Evolutionary conservation across 768 basidiomycete species (phyloP).

Genomic region (Thelephora ganbajun): DNA sequence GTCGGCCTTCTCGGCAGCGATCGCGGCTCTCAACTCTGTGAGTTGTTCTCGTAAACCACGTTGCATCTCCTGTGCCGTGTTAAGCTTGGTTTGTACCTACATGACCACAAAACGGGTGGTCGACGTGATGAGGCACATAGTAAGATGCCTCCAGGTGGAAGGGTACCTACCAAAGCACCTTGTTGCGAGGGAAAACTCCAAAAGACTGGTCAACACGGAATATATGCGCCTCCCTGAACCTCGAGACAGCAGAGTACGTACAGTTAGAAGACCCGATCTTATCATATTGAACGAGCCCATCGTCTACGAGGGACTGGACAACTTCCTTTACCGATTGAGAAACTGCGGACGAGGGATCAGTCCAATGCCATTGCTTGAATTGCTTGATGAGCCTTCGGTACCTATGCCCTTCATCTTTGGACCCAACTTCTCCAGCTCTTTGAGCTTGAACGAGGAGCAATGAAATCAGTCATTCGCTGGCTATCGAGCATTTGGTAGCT

Average conservation of each 20-base stretch:
- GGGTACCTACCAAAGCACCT: slow-evolving; percentile 47
- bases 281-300: slow-evolving; percentile 73
- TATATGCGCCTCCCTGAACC: slow-evolving; percentile 15
- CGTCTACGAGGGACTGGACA: slow-evolving; percentile 74
- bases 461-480: not conserved
- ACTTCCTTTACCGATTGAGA: slow-evolving; percentile 90
- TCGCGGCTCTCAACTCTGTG: slow-evolving; percentile 28
- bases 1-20: slow-evolving; percentile 36
- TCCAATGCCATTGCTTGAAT: not conserved
- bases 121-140: too few relatives aligned
- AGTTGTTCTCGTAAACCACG: slow-evolving; percentile 30
- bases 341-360: slow-evolving; percentile 28
- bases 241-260: slow-evolving; percentile 22
- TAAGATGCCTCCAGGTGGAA: too few relatives aligned
- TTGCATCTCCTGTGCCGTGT: slow-evolving; percentile 32
- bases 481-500: not conserved
- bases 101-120: not conserved
- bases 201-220: slow-evolving; percentile 44
- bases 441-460: slow-evolving; percentile 37
- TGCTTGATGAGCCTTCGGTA: slow-evolving; percentile 16
- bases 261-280: slow-evolving; percentile 95
- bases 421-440: slow-evolving; percentile 83
- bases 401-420: slow-evolving; percentile 88
- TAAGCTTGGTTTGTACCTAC: slow-evolving; percentile 46
- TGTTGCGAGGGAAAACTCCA: slow-evolving; percentile 93